A percentile compares a stretch with the other conserved stretches of the same genome.
Conservation (phyloP, 352 stramenopile genomes). For the Phytophthora ramorum region DNA sequence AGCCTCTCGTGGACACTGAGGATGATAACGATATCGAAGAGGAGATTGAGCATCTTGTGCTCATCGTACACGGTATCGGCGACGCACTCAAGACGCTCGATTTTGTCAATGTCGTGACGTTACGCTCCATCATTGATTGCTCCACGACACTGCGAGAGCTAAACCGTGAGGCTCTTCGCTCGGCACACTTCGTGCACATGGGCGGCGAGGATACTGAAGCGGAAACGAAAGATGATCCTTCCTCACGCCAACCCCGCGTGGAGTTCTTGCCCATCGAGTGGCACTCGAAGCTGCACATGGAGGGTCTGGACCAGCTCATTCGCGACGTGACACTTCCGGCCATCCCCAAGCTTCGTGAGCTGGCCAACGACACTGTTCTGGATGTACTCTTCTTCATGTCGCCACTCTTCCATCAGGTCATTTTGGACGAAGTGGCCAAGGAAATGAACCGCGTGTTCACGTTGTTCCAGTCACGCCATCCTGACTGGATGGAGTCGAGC, state of each 20-base stretch:
- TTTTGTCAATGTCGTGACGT: slow-evolving; percentile 83
- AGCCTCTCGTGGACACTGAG: slow-evolving; percentile 39
- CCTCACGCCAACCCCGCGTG: slow-evolving; percentile 41
- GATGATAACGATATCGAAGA: slow-evolving; percentile 80
- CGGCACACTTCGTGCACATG: slow-evolving; percentile 72
- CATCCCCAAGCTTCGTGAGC: slow-evolving; percentile 92
- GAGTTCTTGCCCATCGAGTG: slow-evolving; percentile 89
- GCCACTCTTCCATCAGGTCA: slow-evolving; percentile 92
- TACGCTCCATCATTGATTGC: slow-evolving; percentile 87
- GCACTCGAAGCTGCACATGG: slow-evolving; percentile 88
- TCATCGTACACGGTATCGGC: slow-evolving; percentile 92
- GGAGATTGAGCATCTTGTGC: slow-evolving; percentile 85
- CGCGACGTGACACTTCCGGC: slow-evolving; percentile 78
- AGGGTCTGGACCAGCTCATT: slow-evolving; percentile 73
- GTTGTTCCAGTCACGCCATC: slow-evolving; percentile 75
- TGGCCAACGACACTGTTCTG: slow-evolving; percentile 94
- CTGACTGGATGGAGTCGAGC: slow-evolving; percentile 46
- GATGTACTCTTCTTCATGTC: slow-evolving; percentile 95
- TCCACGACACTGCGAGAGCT: slow-evolving; percentile 69
- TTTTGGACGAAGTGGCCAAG: slow-evolving; percentile 90
- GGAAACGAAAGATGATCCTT: slow-evolving; percentile 11
- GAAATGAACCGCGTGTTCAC: slow-evolving; percentile 92
- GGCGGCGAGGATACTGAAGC: slow-evolving; percentile 26
- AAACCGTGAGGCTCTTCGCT: slow-evolving; percentile 70
- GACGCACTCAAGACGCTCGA: slow-evolving; percentile 89